Evolutionary conservation across 768 basidiomycete species (phyloP).

Genomic region (Cyclocybe cylindracea): DNA sequence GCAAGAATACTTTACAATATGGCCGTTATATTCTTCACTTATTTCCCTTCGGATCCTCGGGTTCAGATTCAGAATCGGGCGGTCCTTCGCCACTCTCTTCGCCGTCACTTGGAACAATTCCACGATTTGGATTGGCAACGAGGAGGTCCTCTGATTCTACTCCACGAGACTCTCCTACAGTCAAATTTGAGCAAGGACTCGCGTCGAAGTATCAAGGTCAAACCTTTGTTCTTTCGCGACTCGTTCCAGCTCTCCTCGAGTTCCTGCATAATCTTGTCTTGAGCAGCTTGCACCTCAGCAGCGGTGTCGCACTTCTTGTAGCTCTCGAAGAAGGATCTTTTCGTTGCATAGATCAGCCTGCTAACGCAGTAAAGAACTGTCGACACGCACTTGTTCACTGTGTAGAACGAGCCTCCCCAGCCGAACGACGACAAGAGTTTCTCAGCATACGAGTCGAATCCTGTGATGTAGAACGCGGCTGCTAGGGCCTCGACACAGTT

Average conservation of each 20-base stretch:
- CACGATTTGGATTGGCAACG: constrained; percentile 70
- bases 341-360: neutral
- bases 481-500: constrained; percentile 96
- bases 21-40: neutral
- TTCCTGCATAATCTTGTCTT: constrained; percentile 71
- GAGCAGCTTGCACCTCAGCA: constrained; percentile 56
- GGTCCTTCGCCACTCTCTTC: constrained; percentile 14
- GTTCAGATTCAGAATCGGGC: neutral
- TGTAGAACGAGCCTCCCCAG: constrained; percentile 88
- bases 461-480: constrained; percentile 92
- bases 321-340: constrained; percentile 65
- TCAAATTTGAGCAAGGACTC: neutral
- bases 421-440: constrained; percentile 79
- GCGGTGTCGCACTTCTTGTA: constrained; percentile 75
- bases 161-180: constrained; percentile 21
- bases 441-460: constrained; percentile 81
- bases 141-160: constrained; percentile 59
- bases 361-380: neutral
- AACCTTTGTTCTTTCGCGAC: constrained; percentile 55
- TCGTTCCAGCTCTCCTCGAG: constrained; percentile 62
- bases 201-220: neutral
- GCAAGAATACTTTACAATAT: neutral
- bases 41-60: constrained; percentile 4
- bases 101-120: constrained; percentile 13
- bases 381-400: constrained; percentile 68